Percentiles rank a stretch among this genome's conserved stretches.
Evolutionary conservation across 1,284 basidiomycete genomes (phyloP).

Genomic region (Exobasidium rhododendri): DNA sequence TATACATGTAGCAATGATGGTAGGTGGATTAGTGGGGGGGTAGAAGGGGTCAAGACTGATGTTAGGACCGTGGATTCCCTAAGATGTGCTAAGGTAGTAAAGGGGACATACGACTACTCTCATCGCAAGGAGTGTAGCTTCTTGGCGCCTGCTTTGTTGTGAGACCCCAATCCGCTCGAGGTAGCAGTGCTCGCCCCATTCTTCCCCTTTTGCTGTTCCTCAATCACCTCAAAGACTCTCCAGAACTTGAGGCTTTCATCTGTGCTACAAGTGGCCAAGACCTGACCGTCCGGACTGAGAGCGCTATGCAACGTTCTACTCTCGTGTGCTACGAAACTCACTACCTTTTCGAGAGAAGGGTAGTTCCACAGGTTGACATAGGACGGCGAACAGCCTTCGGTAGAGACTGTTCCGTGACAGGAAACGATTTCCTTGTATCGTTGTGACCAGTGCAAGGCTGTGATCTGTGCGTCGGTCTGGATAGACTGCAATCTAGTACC

Average conservation of each 20-base stretch:
- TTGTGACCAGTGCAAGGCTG: conserved; percentile 82
- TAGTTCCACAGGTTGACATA: conserved; percentile 50
- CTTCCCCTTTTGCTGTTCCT: conserved; percentile 13
- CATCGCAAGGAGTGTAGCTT: conserved; percentile 7
- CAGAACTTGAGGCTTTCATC: conserved; percentile 54
- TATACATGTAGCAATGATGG: no score
- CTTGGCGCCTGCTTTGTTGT: conserved; percentile 4
- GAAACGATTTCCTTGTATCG: conserved; percentile 86
- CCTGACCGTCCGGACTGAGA: conserved; percentile 50
- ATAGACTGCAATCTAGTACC: conserved; percentile 48
- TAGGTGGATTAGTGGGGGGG: no score
- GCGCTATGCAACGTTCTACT: conserved; percentile 39
- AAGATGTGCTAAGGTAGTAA: no score
- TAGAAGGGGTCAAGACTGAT: no score
- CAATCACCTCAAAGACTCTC: conserved; percentile 44
- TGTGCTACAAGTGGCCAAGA: conserved; percentile 48
- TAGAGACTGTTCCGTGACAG: conserved; percentile 68
- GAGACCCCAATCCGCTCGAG: neutral
- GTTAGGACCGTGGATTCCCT: no score
- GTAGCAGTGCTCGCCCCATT: conserved; percentile 7
- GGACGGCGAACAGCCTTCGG: conserved; percentile 26
- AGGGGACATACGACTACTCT: neutral
- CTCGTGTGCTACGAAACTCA: conserved; percentile 47
- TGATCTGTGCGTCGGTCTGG: conserved; percentile 70
- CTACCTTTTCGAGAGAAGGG: conserved; percentile 43